These are phyloP conservation scores for Corchorus olitorius DNA, from an alignment of 345 rosid species.

Conservation along the genomic window DNA sequence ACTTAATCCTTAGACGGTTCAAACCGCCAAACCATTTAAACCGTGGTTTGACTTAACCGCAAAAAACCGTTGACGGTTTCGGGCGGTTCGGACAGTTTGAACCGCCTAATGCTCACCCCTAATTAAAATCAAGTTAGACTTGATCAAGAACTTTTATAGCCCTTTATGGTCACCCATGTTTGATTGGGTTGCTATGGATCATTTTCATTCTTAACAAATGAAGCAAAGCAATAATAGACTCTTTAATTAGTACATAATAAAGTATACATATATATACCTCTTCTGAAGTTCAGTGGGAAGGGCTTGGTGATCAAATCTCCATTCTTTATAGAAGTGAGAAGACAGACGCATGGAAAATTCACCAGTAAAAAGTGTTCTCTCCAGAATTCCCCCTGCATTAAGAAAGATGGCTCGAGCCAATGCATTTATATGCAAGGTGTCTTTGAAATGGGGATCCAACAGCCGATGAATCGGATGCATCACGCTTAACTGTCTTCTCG, in stretches of 20 bases:
- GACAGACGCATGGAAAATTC: constrained; percentile 56
- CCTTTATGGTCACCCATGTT: background rate
- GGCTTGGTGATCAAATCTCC: constrained; percentile 72
- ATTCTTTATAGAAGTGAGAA: constrained; percentile 54
- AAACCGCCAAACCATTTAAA: too few species aligned
- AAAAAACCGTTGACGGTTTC: too few species aligned
- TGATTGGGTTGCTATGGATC: background rate
- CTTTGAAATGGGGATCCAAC: constrained; percentile 71
- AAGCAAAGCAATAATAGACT: background rate
- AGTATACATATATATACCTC: constrained; percentile 48
- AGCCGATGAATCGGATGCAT: constrained; percentile 70
- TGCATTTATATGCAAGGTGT: constrained; percentile 69
- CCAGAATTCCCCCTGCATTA: constrained; percentile 62
- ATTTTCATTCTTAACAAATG: background rate
- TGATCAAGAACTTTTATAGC: background rate
- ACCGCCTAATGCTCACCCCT: too few species aligned
- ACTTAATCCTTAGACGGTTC: too few species aligned
- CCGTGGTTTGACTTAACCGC: too few species aligned
- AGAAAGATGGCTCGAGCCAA: constrained; percentile 47
- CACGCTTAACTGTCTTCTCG: constrained; percentile 60
- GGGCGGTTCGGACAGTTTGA: too few species aligned
- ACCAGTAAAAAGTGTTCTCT: constrained; percentile 48
- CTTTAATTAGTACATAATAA: background rate
- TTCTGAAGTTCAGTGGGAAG: constrained; percentile 59
- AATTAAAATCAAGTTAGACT: background rate